Percentiles rank a stretch among this genome's conserved stretches.
Conservation (phyloP, 2,329 filamentous ascomycete genomes). For the Chaetomiaceae sp. region DNA sequence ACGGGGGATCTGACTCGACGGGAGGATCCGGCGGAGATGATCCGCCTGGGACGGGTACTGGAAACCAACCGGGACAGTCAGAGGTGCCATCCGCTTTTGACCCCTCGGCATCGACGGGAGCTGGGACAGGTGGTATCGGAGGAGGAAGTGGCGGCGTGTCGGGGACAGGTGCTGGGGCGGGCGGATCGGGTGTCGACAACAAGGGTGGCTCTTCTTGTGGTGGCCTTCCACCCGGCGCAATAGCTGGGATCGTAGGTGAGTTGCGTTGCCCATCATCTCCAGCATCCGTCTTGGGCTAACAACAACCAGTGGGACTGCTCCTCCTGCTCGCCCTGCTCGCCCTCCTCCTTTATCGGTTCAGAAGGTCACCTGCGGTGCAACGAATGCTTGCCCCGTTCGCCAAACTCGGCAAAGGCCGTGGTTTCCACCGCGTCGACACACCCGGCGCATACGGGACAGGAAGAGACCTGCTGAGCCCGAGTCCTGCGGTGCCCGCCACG, state of each 20-base stretch:
- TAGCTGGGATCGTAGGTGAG: slow-evolving; percentile 18
- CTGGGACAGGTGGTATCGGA: not conserved
- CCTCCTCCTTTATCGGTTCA: slow-evolving; percentile 15
- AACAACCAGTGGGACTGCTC: slow-evolving; percentile 12
- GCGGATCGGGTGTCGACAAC: not conserved
- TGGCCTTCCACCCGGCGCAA: slow-evolving; percentile 10
- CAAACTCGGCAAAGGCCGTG: not conserved
- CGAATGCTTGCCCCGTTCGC: slow-evolving; percentile 10
- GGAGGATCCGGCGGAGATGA: not conserved
- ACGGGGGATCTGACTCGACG: not conserved
- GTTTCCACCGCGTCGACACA: slow-evolving; percentile 2
- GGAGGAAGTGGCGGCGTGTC: not conserved
- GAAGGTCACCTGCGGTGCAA: slow-evolving; percentile 8
- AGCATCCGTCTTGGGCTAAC: not conserved
- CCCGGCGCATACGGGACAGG: slow-evolving; percentile 9
- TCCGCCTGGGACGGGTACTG: not conserved
- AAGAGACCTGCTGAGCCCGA: slow-evolving; percentile 9
- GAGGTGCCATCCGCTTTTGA: not conserved
- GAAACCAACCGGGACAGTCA: not conserved
- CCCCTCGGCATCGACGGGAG: not conserved
- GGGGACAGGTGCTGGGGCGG: not conserved
- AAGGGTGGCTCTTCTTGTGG: not conserved
- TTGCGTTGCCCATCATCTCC: not conserved
- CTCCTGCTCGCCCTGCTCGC: slow-evolving; percentile 14
- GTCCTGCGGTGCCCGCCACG: not conserved